These are phyloP conservation scores for Pseudogymnoascus sp. DNA, from an alignment of 2,329 filamentous ascomycete genomes.

Conservation along the genomic window DNA sequence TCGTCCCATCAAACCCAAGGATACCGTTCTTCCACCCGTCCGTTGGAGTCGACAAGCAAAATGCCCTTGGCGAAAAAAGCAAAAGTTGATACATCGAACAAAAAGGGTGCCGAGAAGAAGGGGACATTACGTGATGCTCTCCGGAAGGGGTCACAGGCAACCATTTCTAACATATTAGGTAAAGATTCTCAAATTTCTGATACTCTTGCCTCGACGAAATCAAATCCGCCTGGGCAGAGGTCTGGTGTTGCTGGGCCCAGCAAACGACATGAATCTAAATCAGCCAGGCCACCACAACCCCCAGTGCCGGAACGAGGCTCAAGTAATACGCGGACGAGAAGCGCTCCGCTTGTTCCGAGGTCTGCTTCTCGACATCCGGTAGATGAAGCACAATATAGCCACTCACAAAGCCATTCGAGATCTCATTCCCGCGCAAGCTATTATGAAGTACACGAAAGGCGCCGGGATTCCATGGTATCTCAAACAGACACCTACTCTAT, in stretches of 20 bases:
- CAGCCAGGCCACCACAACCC: conserved; percentile 21
- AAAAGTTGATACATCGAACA: conserved; percentile 24
- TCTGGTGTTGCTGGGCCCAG: conserved; percentile 6
- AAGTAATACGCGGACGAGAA: conserved; percentile 28
- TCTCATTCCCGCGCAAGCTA: conserved; percentile 41
- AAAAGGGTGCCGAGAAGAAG: conserved; percentile 36
- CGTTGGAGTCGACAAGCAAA: conserved; percentile 22
- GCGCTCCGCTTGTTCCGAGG: conserved; percentile 26
- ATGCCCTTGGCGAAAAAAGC: conserved; percentile 26
- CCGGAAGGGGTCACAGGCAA: conserved; percentile 40
- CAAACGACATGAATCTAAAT: conserved; percentile 20
- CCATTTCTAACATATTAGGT: conserved; percentile 40
- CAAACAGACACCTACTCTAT: conserved; percentile 48
- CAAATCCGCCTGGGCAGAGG: conserved; percentile 14
- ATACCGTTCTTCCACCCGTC: conserved; percentile 20
- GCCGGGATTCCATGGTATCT: conserved; percentile 46
- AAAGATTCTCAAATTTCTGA: conserved; percentile 34
- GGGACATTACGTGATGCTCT: conserved; percentile 40
- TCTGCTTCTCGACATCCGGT: conserved; percentile 23
- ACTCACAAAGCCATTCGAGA: conserved; percentile 21
- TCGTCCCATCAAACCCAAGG: conserved; percentile 6
- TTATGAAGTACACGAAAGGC: conserved; percentile 42
- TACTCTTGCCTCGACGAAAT: conserved; percentile 14
- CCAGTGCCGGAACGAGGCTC: conserved; percentile 30
- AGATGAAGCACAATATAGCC: conserved; percentile 32